A percentile compares a stretch with the other conserved stretches of the same genome.
phyloP scores from a whole-genome alignment of 495 filamentous ascomycete genomes.

The Delitschia confertaspora region DNA sequence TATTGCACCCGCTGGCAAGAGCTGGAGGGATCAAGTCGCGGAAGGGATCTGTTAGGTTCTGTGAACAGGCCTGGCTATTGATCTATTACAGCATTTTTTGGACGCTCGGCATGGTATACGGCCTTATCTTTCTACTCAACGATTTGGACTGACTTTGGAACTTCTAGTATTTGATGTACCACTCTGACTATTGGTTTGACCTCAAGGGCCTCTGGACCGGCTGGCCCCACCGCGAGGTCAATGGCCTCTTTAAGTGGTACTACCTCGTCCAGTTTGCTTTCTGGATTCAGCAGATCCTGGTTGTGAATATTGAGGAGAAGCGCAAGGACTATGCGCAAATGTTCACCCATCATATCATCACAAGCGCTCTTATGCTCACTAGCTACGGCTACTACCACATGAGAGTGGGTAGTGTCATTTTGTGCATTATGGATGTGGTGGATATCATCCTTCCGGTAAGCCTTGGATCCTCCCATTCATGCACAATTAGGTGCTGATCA shows the following conservation, averaged over 20 bases:
- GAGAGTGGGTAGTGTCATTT: conserved; percentile 77
- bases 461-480: neutral
- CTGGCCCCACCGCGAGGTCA: conserved; percentile 69
- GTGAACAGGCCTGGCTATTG: conserved; percentile 86
- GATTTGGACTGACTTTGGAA: neutral
- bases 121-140: neutral
- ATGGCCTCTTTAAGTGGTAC: conserved; percentile 75
- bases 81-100: conserved; percentile 74
- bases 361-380: conserved; percentile 64
- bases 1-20: conserved; percentile 67
- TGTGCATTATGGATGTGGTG: conserved; percentile 89
- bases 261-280: conserved; percentile 86
- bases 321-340: conserved; percentile 94
- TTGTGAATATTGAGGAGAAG: conserved; percentile 87
- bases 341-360: conserved; percentile 91
- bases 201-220: conserved; percentile 68
- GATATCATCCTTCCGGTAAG: conserved; percentile 81
- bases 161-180: conserved; percentile 65
- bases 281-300: conserved; percentile 87
- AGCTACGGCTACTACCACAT: conserved; percentile 80
- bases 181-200: conserved; percentile 71
- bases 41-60: conserved; percentile 71
- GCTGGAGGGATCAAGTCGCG: conserved; percentile 56
- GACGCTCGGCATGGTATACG: conserved; percentile 72
- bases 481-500: conserved; percentile 14